Base-by-base conservation (phyloP, 768 basidiomycete genomes). In the Mycena amicta region DNA sequence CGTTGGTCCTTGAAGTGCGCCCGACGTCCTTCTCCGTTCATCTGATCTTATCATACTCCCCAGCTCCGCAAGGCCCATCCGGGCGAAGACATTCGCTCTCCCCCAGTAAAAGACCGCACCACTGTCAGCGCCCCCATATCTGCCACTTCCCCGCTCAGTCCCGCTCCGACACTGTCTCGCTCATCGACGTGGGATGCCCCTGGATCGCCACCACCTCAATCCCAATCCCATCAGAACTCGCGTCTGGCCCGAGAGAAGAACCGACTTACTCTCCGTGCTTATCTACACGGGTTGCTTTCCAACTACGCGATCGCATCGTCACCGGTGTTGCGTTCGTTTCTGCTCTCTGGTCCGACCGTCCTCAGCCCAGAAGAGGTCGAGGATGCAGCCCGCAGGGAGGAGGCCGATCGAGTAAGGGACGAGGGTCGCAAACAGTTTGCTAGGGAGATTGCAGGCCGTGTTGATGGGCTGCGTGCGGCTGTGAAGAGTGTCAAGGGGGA, bases 241-340 rank as follows among this genome's bases (percentile, higher is more conserved):
- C 85, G 86, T 30, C 80, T 96, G 22, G 80, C 93, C 1, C 80
- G 97, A 25, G 97, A 99, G 72, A 96, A 95, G 81, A 99, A 99
- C 67, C 80, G 97, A 15, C 78, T 99, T 3, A 98, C 97, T 0
- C 83, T 99, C 18, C 86, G 97, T 20, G 88, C 94, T 0, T 98
- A 98, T 73, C 81, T 99, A n/a, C 90, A 92, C 63, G 72, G 85
- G 1, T 77, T 99, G 27, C 79, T 98, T 54, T 72, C 84, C 23
- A 85, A 85, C 1, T 83, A 87, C 1, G 77, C 80, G 22, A 80
- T 97, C n/a, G 88, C 90, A 3, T 88, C 90, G 43, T 93, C 93
- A 0, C 90, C 93, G 3, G 90, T 98, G 12, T 79, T 98, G 33
- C 82, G 83, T 52, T 91, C 90, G 0, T 99, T 98, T 75, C 77